These are phyloP conservation scores for Anastatica hierochuntica DNA, from an alignment of 345 rosid genomes.

Conservation along the genomic window DNA sequence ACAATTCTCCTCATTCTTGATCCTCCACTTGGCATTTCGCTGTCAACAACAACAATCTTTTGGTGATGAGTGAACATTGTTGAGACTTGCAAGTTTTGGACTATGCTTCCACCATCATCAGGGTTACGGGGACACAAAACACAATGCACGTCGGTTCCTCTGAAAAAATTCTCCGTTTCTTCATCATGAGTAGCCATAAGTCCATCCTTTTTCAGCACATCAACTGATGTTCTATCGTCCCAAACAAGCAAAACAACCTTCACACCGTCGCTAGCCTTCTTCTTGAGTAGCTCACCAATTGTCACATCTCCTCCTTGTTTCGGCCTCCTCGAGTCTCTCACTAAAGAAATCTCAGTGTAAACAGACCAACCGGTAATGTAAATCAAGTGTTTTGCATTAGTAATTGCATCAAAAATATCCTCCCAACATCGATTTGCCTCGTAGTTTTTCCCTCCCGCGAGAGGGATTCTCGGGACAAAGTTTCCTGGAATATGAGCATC, in stretches of 20 bases:
- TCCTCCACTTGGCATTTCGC: conserved; percentile 56
- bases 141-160: conserved; percentile 69
- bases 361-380: conserved; percentile 99
- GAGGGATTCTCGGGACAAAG: conserved; percentile 79
- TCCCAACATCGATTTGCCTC: conserved; percentile 98
- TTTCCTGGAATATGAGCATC: conserved; percentile 89
- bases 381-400: conserved; percentile 75
- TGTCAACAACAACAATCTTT: conserved; percentile 90
- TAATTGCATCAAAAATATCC: conserved; percentile 82
- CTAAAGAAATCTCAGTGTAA: conserved; percentile 70
- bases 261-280: conserved; percentile 89
- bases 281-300: conserved; percentile 80
- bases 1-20: conserved; percentile 59
- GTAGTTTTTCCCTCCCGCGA: conserved; percentile 73
- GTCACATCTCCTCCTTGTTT: conserved; percentile 84
- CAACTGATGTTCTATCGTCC: conserved; percentile 98
- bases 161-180: conserved; percentile 68
- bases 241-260: conserved; percentile 86
- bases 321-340: conserved; percentile 90
- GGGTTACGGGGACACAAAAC: conserved; percentile 90
- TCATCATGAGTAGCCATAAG: conserved; percentile 97
- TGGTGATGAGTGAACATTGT: conserved; percentile 99
- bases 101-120: conserved; percentile 93
- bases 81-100: conserved; percentile 75
- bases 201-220: conserved; percentile 75